Base-by-base conservation (phyloP, 179 eudicot genomes). In the Corrigiola litoralis region DNA sequence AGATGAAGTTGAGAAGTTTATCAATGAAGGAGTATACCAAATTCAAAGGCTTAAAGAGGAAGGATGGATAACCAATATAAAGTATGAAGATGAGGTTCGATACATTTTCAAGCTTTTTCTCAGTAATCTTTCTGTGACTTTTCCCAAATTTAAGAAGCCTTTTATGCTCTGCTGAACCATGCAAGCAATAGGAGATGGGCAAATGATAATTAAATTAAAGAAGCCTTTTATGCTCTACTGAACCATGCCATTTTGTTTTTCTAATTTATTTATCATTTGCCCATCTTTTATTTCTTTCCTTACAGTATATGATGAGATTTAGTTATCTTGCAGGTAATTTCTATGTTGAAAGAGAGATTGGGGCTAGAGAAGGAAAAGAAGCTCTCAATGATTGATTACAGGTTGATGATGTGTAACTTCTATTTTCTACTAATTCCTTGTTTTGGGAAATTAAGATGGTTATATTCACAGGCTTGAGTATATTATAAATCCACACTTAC, bases 81-180 rank as follows among this genome's bases (percentile, higher is more conserved):
- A 81, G 66, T 92, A 92, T 50, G 92, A 92, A 67, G 98, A 92
- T 66, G 98, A 92, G 92, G 98, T 89, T 83, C 29, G 45, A 54
- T 36, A 37, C 23, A 64, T 45, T 54, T 34, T 29, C 20, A 46
- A 31, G 45, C 25, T 52, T 42, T 40, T 58, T 63, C 17, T 51
- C 24, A 33, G 57, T 28, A 33, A 13, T 42, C 48, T 47, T 51
- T 17, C 18, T 53, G 2, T 6, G 20, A 51, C 20, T 6, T 16
- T 47, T n/a, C 48, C 27, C 51, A 23, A 58, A n/a, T 24, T 10
- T 5, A 31, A 46, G 34, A 44, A 33, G 18, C 2, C 27, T 18
- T 5, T 16, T 48, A n/a, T n/a, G n/a, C n/a, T n/a, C n/a, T n/a
- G n/a, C n/a, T n/a, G n/a, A n/a, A n/a, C n/a, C n/a, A n/a, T n/a